phyloP scores from a whole-genome alignment of 2,329 filamentous ascomycete genomes.

The Gliomastix tumulicola region DNA sequence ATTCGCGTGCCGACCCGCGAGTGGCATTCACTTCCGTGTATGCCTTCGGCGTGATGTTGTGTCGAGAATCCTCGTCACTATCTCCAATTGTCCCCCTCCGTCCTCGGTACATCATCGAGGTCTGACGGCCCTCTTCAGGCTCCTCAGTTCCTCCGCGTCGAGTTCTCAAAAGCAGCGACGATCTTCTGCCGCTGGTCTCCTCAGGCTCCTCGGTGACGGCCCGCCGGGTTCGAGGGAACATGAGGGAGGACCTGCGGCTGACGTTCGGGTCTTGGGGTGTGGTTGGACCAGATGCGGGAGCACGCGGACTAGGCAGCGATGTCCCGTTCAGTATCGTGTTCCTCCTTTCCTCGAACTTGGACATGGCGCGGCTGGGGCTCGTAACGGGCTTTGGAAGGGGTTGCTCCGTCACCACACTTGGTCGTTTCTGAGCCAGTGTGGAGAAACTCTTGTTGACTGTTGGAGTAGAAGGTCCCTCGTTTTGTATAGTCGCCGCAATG shows the following conservation, averaged over 20 bases:
- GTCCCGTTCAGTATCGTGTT: constrained; percentile 36
- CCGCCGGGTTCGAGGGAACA: constrained; percentile 36
- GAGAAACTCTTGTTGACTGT: constrained; percentile 33
- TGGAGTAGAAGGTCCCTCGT: constrained; percentile 29
- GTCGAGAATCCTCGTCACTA: constrained; percentile 41
- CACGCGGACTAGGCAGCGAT: constrained; percentile 38
- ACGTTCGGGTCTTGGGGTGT: constrained; percentile 28
- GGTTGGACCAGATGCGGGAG: constrained; percentile 26
- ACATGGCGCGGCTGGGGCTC: constrained; percentile 37
- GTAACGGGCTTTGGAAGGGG: constrained; percentile 21
- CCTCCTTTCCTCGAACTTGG: constrained; percentile 47
- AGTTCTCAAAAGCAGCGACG: constrained; percentile 38
- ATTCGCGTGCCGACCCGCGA: constrained; percentile 19
- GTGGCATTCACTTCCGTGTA: constrained; percentile 44
- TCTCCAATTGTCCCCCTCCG: constrained; percentile 39
- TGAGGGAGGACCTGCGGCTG: constrained; percentile 46
- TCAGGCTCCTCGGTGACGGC: constrained; percentile 44
- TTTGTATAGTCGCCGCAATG: too few relatives aligned
- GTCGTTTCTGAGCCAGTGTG: constrained; percentile 23
- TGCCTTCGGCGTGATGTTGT: constrained; percentile 52
- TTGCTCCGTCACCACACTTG: constrained; percentile 33
- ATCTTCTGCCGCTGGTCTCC: constrained; percentile 33
- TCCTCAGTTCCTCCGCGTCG: constrained; percentile 40
- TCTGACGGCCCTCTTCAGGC: constrained; percentile 34
- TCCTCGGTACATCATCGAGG: constrained; percentile 35